Evolutionary conservation across 192 early-diverging fungal species (phyloP), one percentile per base, ranked within the genome.

Genomic region (Coemansia sp.): DNA sequence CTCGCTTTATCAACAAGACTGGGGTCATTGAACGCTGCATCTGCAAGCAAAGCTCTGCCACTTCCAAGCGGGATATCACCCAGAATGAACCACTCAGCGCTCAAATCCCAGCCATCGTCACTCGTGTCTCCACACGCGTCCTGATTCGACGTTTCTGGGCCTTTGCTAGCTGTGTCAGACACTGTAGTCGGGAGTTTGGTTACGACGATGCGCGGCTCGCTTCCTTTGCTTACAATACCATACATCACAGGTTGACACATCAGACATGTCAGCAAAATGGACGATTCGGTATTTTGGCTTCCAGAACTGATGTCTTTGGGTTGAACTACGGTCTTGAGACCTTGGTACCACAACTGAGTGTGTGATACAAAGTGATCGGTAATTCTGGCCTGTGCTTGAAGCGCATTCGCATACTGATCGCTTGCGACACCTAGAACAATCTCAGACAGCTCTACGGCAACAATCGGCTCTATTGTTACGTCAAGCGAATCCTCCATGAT

Each of bases 31-130:
- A 71, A 71, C n/a, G 62, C 69, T 19, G 69, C 69, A 19, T 49
- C 58, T 9, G 64, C 65, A 39, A 77, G 54, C 61, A 40, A 59
- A 11, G 61, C 62, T 40, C 75, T 65, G 38, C 47, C 56, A 9
- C 38, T 65, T 18, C 65, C 75, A 0, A 71, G 68, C 9, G 68
- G 70, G 3, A 64, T 56, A n/a, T 59, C 62, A n/a, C 72, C 80
- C 16, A 83, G 47, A 50, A 83, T 83, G 64, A 83, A 77, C 80
- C 80, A 83, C 38, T 83, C 80, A 5, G 69, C 80, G 53, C 75
- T 75, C 39, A 83, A 19, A 11, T 77, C 72, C 80, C 75, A 77
- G 48, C 69, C 59, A 6, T 68, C 71, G 13, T 19, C 19, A 41
- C 23, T 63, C 9, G 41, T 54, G 23, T 68, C 68, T 13, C 54